A percentile compares a stretch with the other conserved stretches of the same genome.
These are phyloP conservation scores for Venturia aucupariae DNA, from an alignment of 2,329 filamentous ascomycete genomes.

Conservation along the genomic window DNA sequence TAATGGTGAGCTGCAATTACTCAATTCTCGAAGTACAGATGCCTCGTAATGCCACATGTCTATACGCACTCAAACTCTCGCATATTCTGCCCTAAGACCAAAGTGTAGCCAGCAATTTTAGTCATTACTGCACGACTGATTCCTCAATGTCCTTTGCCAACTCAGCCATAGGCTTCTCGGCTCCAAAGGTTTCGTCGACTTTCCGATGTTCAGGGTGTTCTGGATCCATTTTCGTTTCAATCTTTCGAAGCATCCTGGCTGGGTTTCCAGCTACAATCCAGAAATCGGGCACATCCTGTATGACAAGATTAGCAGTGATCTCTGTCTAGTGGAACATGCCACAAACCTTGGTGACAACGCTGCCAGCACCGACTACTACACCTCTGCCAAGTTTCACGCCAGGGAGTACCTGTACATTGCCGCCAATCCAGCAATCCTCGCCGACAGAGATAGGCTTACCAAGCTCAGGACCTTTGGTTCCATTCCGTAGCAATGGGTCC, in stretches of 20 bases:
- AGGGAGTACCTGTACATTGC: slow-evolving; percentile 50
- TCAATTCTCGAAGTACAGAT: not conserved
- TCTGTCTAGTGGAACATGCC: not conserved
- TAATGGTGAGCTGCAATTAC: not conserved
- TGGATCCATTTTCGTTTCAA: slow-evolving; percentile 16
- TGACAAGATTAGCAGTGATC: slow-evolving; percentile 8
- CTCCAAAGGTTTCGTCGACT: not conserved
- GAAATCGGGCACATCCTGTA: slow-evolving; percentile 51
- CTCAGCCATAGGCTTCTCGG: slow-evolving; percentile 12
- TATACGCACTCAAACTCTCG: not conserved
- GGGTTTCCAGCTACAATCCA: slow-evolving; percentile 59
- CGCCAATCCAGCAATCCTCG: slow-evolving; percentile 61
- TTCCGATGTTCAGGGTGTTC: slow-evolving; percentile 10
- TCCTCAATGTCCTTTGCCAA: slow-evolving; percentile 9
- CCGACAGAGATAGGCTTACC: slow-evolving; percentile 67
- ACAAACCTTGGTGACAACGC: slow-evolving; percentile 65
- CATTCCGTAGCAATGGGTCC: slow-evolving; percentile 65
- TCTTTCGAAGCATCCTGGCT: slow-evolving; percentile 44
- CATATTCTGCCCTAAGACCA: not conserved
- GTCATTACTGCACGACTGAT: slow-evolving; percentile 8
- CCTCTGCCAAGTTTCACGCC: slow-evolving; percentile 73
- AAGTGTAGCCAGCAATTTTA: slow-evolving; percentile 5
- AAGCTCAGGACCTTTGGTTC: slow-evolving; percentile 62
- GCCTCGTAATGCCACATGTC: not conserved
- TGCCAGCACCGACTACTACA: slow-evolving; percentile 66